phyloP scores from a whole-genome alignment of 441 rosid genomes.

The Biscutella laevigata region DNA sequence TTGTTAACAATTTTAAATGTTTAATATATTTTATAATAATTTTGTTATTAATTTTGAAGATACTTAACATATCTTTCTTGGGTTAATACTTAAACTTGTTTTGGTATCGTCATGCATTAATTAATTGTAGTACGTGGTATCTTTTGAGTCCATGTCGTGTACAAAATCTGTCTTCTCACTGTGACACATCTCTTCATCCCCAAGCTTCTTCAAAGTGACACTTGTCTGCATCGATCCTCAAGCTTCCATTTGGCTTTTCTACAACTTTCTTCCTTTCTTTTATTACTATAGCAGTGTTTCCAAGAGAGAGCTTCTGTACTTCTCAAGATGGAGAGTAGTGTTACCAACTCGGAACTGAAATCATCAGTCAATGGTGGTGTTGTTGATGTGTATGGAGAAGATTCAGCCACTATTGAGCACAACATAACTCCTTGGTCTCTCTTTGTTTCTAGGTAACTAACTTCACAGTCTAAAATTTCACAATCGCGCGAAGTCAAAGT shows the following conservation, averaged over 20 bases:
- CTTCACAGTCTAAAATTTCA: no score
- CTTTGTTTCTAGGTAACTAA: slow-evolving; percentile 72
- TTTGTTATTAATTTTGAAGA: no score
- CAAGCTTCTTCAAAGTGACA: slow-evolving; percentile 23
- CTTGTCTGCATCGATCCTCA: slow-evolving; percentile 13
- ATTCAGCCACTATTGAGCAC: slow-evolving; percentile 56
- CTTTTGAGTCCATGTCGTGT: slow-evolving; percentile 15
- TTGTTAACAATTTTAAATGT: no score
- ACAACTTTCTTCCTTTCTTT: slow-evolving; percentile 14
- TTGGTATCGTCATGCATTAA: no score
- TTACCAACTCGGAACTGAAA: slow-evolving; percentile 39
- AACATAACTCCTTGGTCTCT: slow-evolving; percentile 65
- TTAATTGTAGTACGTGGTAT: slow-evolving; percentile 13
- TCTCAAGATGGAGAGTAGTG: slow-evolving; percentile 48
- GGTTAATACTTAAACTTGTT: no score
- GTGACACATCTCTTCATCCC: no score
- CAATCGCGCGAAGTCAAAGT: no score
- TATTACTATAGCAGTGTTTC: background rate
- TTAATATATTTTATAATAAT: no score
- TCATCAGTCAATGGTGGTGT: slow-evolving; percentile 56
- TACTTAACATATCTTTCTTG: no score
- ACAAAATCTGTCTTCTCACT: no score
- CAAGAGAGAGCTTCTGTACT: background rate
- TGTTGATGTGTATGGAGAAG: slow-evolving; percentile 65
- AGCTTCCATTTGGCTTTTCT: slow-evolving; percentile 21